Percentiles rank a stretch among this genome's conserved stretches.
phyloP scores from a whole-genome alignment of 495 filamentous ascomycete genomes.

The Xylaria bambusicola region DNA sequence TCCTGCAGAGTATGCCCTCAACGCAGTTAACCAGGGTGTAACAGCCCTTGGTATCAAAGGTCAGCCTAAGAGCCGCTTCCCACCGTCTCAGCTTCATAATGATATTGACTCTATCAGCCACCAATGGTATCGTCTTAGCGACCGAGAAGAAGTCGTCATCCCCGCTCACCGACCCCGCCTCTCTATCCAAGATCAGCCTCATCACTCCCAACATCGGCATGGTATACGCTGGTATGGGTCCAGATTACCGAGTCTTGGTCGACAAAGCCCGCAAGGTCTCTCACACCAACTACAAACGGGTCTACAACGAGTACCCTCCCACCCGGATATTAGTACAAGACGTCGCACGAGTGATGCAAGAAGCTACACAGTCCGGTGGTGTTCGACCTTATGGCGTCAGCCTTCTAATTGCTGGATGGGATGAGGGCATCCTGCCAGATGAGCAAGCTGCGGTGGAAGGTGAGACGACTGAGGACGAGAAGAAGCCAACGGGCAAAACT shows the following conservation, averaged over 20 bases:
- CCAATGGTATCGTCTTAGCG: slow-evolving; percentile 97
- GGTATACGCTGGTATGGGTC: slow-evolving; percentile 99
- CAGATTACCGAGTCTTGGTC: slow-evolving; percentile 95
- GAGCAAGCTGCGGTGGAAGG: slow-evolving; percentile 44
- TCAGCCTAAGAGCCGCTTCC: slow-evolving; percentile 35
- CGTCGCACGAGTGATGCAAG: slow-evolving; percentile 96
- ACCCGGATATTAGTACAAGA: slow-evolving; percentile 99
- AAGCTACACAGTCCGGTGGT: slow-evolving; percentile 96
- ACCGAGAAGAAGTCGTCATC: slow-evolving; percentile 99
- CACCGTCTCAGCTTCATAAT: not conserved
- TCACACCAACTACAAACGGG: slow-evolving; percentile 99
- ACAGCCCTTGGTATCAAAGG: slow-evolving; percentile 99
- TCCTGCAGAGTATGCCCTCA: slow-evolving; percentile 90
- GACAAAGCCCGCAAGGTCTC: slow-evolving; percentile 97
- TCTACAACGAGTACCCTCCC: slow-evolving; percentile 99
- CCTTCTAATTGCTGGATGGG: slow-evolving; percentile 94
- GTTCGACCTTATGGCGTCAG: slow-evolving; percentile 98
- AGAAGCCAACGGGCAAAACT: slow-evolving; percentile 75
- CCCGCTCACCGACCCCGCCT: slow-evolving; percentile 88
- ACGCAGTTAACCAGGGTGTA: slow-evolving; percentile 98
- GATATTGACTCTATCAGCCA: slow-evolving; percentile 59
- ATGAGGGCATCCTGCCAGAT: slow-evolving; percentile 90
- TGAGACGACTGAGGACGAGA: slow-evolving; percentile 57
- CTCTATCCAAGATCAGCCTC: slow-evolving; percentile 94
- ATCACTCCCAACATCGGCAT: slow-evolving; percentile 99